Evolutionary conservation across 495 filamentous ascomycete species (phyloP), one percentile per base, ranked within the genome.

Genomic region (Lasiosphaeria miniovina): DNA sequence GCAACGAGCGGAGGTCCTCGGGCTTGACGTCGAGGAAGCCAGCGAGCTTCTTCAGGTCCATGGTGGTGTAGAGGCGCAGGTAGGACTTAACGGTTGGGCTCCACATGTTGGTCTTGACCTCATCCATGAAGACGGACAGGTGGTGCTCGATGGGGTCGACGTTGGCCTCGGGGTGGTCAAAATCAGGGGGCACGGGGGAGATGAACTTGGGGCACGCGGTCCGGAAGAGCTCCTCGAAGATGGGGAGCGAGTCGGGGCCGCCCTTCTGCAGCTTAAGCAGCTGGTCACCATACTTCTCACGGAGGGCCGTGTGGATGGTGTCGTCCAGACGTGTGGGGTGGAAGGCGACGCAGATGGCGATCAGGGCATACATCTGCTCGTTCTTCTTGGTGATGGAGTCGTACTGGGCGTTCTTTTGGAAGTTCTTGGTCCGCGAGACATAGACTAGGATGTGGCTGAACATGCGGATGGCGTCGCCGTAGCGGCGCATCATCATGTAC

Each of bases 401-500:
- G 79, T 96, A 98, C 75, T 92, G 91, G 33, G 93, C 88, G 73
- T 88, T 90, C 87, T 98, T 98, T 77, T 98, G 95, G 86, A 98
- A 97, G 80, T 97, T 97, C 88, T 98, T 98, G 68, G 94, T 98
- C 62, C 94, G 86, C 52, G 91, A 96, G 63, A 98, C 95, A 80
- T 98, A 98, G 77, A 98, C 89, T 72, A 98, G 84, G 76, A 98
- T 98, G 82, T 98, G 94, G 81, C 89, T 93, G 86, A 98, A 98
- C 87, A 96, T 93, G 82, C 93, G 91, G 77, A 98, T 96, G 74
- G 94, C 94, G 72, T 98, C 94, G 77, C 90, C 91, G 71, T 98
- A 98, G 71, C 94, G 90, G 75, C 93, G 91, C 90, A 97, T 93
- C 94, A 98, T 98, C 94, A 98, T 98, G 86, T 98, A 98, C 66